Base-by-base conservation (phyloP, 1,139 yeast genomes). In the Hemisphaericaspora subhashii region DNA sequence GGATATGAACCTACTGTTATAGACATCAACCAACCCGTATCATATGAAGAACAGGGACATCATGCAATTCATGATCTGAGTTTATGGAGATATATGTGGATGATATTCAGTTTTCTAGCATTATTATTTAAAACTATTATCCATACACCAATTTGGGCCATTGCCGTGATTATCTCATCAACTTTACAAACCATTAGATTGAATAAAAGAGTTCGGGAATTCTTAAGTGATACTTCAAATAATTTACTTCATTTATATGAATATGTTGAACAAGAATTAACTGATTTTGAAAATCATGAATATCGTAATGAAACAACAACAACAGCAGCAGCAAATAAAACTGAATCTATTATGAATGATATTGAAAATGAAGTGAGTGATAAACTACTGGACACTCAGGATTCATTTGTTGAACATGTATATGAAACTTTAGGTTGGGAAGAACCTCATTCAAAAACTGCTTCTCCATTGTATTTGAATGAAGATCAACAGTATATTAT, bases 351-450 rank as follows among this genome's bases (percentile, higher is more conserved):
- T 5, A 37, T 44, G 11, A 48, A 44, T 15, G 31, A 46, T 5
- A 36, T 57, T 20, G 60, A 53, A 44, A 40, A 35, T 30, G 57
- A 49, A 14, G 33, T 58, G 18, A 34, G 49, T 7, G 51, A 50
- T 52, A 48, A 64, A 18, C 55, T 75, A 16, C 74, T 72, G 35
- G 83, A 77, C 45, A 79, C 74, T 38, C 78, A 81, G 18, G 84
- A 79, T 41, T 66, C 59, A 20, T 69, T 81, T 38, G 74, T 82
- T 22, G 85, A 81, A 47, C 73, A 82, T 15, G 72, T 79, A n/a
- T 79, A 76, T 52, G 78, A 71, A 42, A 84, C 83, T 1, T 71
- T 80, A 57, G 70, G 71, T 68, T 50, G 60, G 61, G 32, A 50
- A 75, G 41, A 60, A 2, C 15, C 37, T 20, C 39, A 64, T 11